Conservation (phyloP, 2,329 filamentous ascomycete genomes). For the Chalaropsis ovoidea region DNA sequence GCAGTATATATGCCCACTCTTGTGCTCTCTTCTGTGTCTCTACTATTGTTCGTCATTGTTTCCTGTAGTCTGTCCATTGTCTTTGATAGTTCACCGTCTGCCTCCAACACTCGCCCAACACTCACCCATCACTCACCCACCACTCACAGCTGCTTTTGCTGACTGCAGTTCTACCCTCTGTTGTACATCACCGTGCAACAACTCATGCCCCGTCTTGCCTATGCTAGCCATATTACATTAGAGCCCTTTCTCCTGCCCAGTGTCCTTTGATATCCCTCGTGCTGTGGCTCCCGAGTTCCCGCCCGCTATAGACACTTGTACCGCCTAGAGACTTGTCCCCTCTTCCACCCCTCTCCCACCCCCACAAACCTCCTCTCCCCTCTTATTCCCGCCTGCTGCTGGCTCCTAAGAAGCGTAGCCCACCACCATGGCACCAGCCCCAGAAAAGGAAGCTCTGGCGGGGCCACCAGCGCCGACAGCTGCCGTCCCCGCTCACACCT, state of each 20-base stretch:
- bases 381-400: neutral
- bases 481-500: neutral
- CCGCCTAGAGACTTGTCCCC: neutral
- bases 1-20: neutral
- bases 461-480: neutral
- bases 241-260: neutral
- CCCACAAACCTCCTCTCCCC: neutral
- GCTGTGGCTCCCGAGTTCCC: neutral
- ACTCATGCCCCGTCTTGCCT: neutral
- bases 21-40: neutral
- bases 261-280: neutral
- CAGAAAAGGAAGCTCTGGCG: conserved; percentile 4
- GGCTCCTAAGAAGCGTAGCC: neutral
- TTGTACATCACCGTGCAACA: neutral
- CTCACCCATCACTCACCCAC: neutral
- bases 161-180: neutral
- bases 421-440: neutral
- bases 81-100: neutral
- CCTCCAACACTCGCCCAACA: neutral
- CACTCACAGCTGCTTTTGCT: too few relatives aligned
- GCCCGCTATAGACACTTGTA: neutral
- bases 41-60: neutral
- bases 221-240: neutral
- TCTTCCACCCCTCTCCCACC: neutral
- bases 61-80: neutral